Conservation (phyloP, 305 asterid genomes). For the Fraxinus sp. region DNA sequence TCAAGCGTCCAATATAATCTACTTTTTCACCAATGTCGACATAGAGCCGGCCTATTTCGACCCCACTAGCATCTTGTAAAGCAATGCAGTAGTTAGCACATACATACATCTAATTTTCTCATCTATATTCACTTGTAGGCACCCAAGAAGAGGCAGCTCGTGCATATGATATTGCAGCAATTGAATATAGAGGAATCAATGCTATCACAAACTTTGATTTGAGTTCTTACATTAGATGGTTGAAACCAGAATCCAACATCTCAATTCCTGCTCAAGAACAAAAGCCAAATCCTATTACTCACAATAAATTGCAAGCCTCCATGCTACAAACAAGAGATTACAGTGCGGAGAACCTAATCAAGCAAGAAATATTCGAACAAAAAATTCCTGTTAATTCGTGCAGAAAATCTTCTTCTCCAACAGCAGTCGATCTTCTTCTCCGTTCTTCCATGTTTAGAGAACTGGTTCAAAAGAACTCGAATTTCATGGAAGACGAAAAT, state of each 20-base stretch:
- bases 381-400: neutral
- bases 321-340: conserved; percentile 39
- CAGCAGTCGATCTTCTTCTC: conserved; percentile 14
- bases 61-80: neutral
- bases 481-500: conserved; percentile 29
- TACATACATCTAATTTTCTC: neutral
- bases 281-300: conserved; percentile 12
- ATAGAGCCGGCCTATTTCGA: neutral
- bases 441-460: conserved; percentile 21
- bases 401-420: conserved; percentile 1
- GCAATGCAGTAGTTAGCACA: neutral
- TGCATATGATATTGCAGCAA: conserved; percentile 75
- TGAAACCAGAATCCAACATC: conserved; percentile 51
- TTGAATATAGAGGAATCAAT: conserved; percentile 67
- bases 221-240: conserved; percentile 69
- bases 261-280: conserved; percentile 38
- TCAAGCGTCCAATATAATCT: neutral
- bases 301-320: conserved; percentile 19
- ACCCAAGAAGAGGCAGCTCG: conserved; percentile 84
- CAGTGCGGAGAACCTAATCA: conserved; percentile 30
- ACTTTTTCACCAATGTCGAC: neutral
- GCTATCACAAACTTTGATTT: conserved; percentile 74
- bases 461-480: conserved; percentile 22
- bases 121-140: conserved; percentile 28
- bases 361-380: neutral